These are phyloP conservation scores for Oryza australiensis DNA, from an alignment of 176 grass and related monocot genomes.

Conservation along the genomic window DNA sequence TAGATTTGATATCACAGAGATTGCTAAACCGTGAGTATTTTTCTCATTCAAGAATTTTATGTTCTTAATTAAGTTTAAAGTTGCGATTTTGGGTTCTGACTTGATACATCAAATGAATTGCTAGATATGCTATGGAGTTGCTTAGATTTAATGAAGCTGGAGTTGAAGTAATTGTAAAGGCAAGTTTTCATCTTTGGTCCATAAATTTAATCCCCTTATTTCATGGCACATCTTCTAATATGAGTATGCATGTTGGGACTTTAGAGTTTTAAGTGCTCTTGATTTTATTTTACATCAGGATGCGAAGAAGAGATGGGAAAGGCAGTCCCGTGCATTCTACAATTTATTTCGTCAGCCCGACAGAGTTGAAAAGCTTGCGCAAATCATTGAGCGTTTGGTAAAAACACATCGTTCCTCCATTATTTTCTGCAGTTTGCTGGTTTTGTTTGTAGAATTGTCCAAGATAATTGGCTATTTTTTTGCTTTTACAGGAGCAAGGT, in stretches of 20 bases:
- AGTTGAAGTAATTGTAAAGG: conserved; percentile 92
- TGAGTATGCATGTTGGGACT: neutral
- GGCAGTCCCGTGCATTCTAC: conserved; percentile 93
- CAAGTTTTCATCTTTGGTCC: conserved; percentile 40
- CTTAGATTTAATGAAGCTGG: conserved; percentile 97
- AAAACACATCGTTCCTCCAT: neutral
- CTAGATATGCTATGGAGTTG: conserved; percentile 90
- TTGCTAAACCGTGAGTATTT: conserved; percentile 91
- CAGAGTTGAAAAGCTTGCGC: conserved; percentile 94
- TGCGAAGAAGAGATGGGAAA: conserved; percentile 91
- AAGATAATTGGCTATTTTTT: neutral
- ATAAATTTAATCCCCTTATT: conserved; percentile 14
- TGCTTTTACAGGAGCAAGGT: conserved; percentile 84
- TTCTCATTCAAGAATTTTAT: conserved; percentile 26
- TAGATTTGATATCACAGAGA: conserved; percentile 99
- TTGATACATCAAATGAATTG: conserved; percentile 40
- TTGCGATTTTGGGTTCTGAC: conserved; percentile 24
- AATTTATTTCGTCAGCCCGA: conserved; percentile 95
- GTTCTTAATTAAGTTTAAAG: conserved; percentile 21
- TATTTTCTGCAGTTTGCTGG: conserved; percentile 12
- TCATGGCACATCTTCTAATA: neutral
- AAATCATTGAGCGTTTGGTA: conserved; percentile 90
- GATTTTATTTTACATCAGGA: conserved; percentile 55
- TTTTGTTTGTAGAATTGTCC: conserved; percentile 9
- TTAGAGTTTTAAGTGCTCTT: conserved; percentile 18